These are phyloP conservation scores for Trypethelium eluteriae DNA, from an alignment of 495 filamentous ascomycete species.

Conservation along the genomic window DNA sequence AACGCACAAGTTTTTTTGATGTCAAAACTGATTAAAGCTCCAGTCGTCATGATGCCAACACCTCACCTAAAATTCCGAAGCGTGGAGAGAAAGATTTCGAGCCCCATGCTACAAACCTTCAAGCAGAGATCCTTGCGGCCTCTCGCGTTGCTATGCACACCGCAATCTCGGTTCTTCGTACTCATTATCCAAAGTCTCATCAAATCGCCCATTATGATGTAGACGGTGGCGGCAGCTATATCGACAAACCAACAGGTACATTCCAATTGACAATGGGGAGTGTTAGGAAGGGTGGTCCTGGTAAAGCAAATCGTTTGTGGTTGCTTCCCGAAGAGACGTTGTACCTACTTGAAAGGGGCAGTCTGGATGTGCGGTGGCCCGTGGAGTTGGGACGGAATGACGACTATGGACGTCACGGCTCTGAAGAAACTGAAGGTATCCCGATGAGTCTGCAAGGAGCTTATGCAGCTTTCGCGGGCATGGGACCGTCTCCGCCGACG, in stretches of 20 bases:
- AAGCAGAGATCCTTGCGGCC: conserved; percentile 64
- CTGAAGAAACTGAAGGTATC: conserved; percentile 48
- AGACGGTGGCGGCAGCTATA: conserved; percentile 35
- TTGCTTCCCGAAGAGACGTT: conserved; percentile 87
- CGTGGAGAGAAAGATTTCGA: conserved; percentile 97
- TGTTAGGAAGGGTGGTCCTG: conserved; percentile 25
- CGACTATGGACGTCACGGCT: conserved; percentile 29
- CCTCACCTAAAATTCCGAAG: conserved; percentile 48
- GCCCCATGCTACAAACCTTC: conserved; percentile 74
- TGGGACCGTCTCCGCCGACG: conserved; percentile 51
- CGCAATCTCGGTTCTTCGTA: conserved; percentile 63
- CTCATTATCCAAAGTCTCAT: conserved; percentile 50
- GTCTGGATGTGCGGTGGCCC: conserved; percentile 78
- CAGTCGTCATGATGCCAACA: no score
- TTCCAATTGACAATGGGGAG: conserved; percentile 53
- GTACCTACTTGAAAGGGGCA: conserved; percentile 80
- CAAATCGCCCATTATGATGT: conserved; percentile 52
- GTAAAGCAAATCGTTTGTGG: conserved; percentile 47
- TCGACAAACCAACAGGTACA: conserved; percentile 45
- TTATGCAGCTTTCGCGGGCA: conserved; percentile 69
- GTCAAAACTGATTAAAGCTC: no score
- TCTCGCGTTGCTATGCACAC: conserved; percentile 87
- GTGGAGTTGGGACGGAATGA: conserved; percentile 22
- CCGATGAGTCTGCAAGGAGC: conserved; percentile 86
- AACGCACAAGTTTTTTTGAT: no score